Evolutionary conservation across 352 stramenopile genomes (phyloP), one percentile per base, ranked within the genome.

Genomic region (Pelagophyceae sp.): DNA sequence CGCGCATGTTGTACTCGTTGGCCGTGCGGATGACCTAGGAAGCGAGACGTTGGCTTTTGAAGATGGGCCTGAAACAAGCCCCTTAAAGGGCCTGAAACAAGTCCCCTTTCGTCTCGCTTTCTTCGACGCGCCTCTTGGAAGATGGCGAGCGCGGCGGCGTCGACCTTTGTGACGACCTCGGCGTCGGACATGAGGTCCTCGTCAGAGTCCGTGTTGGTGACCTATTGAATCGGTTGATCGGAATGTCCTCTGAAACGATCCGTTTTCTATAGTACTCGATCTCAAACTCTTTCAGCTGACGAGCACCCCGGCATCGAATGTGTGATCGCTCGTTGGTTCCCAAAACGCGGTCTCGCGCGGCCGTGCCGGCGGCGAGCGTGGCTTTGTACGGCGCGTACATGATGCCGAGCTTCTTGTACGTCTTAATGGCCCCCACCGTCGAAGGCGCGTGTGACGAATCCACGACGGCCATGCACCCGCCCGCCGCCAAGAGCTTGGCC

Each of bases 1-100:
- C 88, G 76, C 88, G 82, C 25, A 82, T 84, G 83, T 93, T 92
- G 79, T 92, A 94, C 82, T 94, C 89, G 29, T 85, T 82, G 38
- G 89, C 89, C 32, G 88, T 90, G 40, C 58, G 79, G 72, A 89
- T 89, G 38, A 89, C 82, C 77, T n/a, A n/a, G n/a, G n/a, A n/a
- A n/a, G n/a, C n/a, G n/a, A n/a, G n/a, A n/a, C n/a, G n/a, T n/a
- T n/a, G n/a, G n/a, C 32, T n/a, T 25, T 64, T n/a, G n/a, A n/a
- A n/a, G n/a, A n/a, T n/a, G n/a, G n/a, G n/a, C n/a, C n/a, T n/a
- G n/a, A n/a, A n/a, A n/a, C n/a, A n/a, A n/a, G n/a, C n/a, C n/a
- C n/a, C n/a, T n/a, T n/a, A n/a, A n/a, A n/a, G n/a, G n/a, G n/a
- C n/a, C n/a, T n/a, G n/a, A n/a, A n/a, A n/a, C n/a, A n/a, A n/a